Evolutionary conservation across 345 rosid genomes (phyloP), one percentile per base, ranked within the genome.

Genomic region (Carallia brachiata): DNA sequence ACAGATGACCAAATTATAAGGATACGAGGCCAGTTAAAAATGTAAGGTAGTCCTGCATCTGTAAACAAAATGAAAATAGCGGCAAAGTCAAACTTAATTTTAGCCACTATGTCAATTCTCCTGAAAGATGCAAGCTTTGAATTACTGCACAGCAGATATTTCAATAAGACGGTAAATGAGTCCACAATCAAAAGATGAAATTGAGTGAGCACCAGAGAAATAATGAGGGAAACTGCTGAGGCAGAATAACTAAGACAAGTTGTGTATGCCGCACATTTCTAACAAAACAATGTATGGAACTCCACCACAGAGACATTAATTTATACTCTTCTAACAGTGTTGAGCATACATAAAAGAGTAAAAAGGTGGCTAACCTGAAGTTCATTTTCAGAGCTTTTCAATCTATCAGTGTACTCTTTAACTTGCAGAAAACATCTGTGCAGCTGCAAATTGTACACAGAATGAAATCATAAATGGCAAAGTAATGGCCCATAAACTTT

Each of bases 301-400:
- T 16, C 23, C 23, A 56, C 17, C 3, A 34, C 44, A 62, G 61
- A 13, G 30, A 23, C 3, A 1, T 9, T 55, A 10, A 55, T 19
- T 19, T 30, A 55, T 23, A 18, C 59, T 7, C 59, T 10, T 1
- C 30, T 23, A 28, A 7, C 4, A 55, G 27, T 15, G 31, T 55
- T 44, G 48, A 0, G 16, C 4, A 44, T 3, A 0, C 16, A 12
- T 9, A 44, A 44, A 12, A 12, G 50, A 44, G 3, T 44, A 39
- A 37, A 8, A 18, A 55, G 60, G 60, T 79, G 44, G 55, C 84
- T 77, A 64, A 91, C 98, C 92, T 88, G 86, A 58, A 91, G 88
- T 77, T 94, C 97, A 56, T 74, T 86, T 79, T 91, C 96, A 65
- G 69, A 79, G 75, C 82, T 80, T 82, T 88, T 86, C 57, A 91